phyloP scores from a whole-genome alignment of 23 red algal genomes.

The Chondrus crispus region DNA sequence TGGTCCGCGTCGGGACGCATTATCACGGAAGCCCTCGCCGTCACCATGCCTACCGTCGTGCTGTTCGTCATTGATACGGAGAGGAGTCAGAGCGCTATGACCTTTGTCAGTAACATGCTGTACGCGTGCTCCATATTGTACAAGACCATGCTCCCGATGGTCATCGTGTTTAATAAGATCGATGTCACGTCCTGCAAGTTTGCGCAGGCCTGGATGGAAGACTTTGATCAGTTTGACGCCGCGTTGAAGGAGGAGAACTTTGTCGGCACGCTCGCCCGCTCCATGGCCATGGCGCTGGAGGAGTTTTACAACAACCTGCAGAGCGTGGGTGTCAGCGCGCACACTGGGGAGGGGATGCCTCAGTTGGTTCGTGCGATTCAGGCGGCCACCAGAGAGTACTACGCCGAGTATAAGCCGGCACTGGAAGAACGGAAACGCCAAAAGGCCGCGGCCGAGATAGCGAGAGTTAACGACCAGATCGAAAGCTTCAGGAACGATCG shows the following conservation, averaged over 20 bases:
- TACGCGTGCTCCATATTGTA: constrained; percentile 99
- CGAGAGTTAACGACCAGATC: constrained; percentile 20
- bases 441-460: background rate
- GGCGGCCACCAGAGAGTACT: constrained; percentile 57
- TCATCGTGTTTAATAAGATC: constrained; percentile 95
- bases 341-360: constrained; percentile 83
- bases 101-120: constrained; percentile 97
- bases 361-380: constrained; percentile 59
- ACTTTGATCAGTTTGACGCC: constrained; percentile 86
- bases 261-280: constrained; percentile 71
- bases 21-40: constrained; percentile 81
- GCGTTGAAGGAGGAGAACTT: constrained; percentile 74
- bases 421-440: constrained; percentile 20
- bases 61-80: constrained; percentile 93
- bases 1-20: constrained; percentile 95
- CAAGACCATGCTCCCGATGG: constrained; percentile 84
- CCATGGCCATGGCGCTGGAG: constrained; percentile 88
- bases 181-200: constrained; percentile 68
- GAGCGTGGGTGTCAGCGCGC: constrained; percentile 70
- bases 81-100: constrained; percentile 72
- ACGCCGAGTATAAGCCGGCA: constrained; percentile 60
- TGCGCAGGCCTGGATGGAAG: constrained; percentile 83
- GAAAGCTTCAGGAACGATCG: constrained; percentile 5
- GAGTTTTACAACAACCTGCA: constrained; percentile 87
- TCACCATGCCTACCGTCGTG: constrained; percentile 81